Percentiles rank a stretch among this genome's conserved stretches.
phyloP scores from a whole-genome alignment of 306 rosid genomes.

The Dryas drummondii region DNA sequence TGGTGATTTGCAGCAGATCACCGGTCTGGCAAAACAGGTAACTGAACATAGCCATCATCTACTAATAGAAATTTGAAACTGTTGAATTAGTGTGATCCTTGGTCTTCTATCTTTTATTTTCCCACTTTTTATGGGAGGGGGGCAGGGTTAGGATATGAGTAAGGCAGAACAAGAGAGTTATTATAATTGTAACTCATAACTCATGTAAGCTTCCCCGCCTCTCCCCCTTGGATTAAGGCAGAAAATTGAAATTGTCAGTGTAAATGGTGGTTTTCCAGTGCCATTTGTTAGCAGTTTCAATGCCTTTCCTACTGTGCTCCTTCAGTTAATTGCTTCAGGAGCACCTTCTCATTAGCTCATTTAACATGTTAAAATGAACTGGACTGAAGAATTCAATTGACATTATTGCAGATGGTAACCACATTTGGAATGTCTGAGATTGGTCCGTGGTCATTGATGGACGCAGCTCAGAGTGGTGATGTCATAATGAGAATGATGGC shows the following conservation, averaged over 20 bases:
- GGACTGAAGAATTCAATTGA: constrained; percentile 11
- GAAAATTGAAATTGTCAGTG: neutral
- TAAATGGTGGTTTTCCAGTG: neutral
- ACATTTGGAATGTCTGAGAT: constrained; percentile 97
- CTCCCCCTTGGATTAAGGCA: neutral
- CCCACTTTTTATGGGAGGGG: too few relatives aligned
- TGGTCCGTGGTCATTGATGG: constrained; percentile 99
- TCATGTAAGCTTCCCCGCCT: neutral
- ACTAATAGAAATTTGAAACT: neutral
- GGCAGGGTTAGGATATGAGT: too few relatives aligned
- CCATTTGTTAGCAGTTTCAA: neutral
- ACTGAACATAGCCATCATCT: constrained; percentile 11
- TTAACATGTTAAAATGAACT: neutral
- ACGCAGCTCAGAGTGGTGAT: constrained; percentile 73
- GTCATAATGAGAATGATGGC: constrained; percentile 99
- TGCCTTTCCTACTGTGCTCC: neutral
- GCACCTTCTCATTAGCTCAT: neutral
- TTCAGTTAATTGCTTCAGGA: neutral
- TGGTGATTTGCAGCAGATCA: constrained; percentile 94
- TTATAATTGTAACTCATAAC: neutral
- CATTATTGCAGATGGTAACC: constrained; percentile 76
- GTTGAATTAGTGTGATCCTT: neutral
- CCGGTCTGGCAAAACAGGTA: constrained; percentile 96
- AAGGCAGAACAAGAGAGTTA: neutral
- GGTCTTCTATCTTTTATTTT: neutral